These are phyloP conservation scores for Sapria himalayana DNA, from an alignment of 345 rosid species.

Conservation along the genomic window DNA sequence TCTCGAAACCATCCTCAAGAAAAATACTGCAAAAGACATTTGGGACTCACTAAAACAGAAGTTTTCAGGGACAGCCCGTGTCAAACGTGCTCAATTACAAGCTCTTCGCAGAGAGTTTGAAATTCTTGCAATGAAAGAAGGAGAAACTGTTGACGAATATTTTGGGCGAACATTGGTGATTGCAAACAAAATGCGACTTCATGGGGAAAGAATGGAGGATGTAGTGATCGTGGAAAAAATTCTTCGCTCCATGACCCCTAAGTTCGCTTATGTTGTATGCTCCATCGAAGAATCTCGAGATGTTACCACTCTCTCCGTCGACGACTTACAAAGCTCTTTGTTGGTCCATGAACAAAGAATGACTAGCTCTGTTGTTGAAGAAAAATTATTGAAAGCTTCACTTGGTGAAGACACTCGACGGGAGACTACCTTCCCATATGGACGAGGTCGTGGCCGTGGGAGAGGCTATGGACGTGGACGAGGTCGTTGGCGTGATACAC, in stretches of 20 bases:
- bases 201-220: neutral
- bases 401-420: neutral
- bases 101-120: neutral
- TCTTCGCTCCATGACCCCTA: neutral
- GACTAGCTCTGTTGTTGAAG: neutral
- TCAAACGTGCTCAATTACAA: too few relatives aligned
- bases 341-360: neutral
- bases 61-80: neutral
- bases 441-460: neutral
- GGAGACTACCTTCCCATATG: too few relatives aligned
- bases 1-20: too few relatives aligned
- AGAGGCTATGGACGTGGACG: neutral
- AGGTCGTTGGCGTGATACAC: neutral
- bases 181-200: neutral
- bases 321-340: too few relatives aligned
- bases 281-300: too few relatives aligned
- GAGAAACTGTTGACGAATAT: neutral
- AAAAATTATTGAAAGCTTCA: neutral
- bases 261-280: neutral
- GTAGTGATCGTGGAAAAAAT: neutral
- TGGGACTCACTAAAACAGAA: neutral
- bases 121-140: too few relatives aligned
- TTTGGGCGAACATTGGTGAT: neutral
- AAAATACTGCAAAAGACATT: neutral
- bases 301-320: too few relatives aligned